Evolutionary conservation across 352 stramenopile species (phyloP).

Genomic region (Plasmopara muralis): DNA sequence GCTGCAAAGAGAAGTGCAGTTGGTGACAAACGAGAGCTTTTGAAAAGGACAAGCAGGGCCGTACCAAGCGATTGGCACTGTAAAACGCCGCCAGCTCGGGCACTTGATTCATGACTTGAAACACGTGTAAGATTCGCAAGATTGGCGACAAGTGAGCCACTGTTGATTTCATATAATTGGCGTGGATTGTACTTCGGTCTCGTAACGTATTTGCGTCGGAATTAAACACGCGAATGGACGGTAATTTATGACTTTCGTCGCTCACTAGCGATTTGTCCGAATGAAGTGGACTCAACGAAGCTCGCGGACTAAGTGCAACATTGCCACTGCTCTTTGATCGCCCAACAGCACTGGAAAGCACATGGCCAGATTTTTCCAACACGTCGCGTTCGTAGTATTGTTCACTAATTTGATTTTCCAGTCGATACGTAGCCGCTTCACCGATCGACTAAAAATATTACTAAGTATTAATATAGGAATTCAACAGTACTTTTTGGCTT

Average conservation of each 20-base stretch:
- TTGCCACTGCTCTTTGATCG: conserved; percentile 15
- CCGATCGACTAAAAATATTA: conserved; percentile 39
- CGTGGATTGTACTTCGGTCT: conserved; percentile 57
- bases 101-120: conserved; percentile 65
- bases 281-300: conserved; percentile 15
- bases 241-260: conserved; percentile 41
- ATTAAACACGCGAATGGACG: conserved; percentile 67
- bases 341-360: conserved; percentile 5
- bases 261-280: conserved; percentile 13
- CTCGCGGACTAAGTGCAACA: conserved; percentile 19
- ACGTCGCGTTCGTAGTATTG: conserved; percentile 75
- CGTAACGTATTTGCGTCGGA: conserved; percentile 52
- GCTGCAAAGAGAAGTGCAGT: conserved; percentile 27
- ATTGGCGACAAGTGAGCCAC: conserved; percentile 56
- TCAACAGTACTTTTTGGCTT: background rate
- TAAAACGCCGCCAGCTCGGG: conserved; percentile 68
- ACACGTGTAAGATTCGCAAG: conserved; percentile 68
- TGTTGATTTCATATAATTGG: conserved; percentile 63
- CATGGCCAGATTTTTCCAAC: conserved; percentile 54
- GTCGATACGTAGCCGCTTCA: conserved; percentile 54
- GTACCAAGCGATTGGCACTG: conserved; percentile 71
- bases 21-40: no score
- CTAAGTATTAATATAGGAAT: background rate
- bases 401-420: conserved; percentile 72
- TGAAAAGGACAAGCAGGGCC: no score